Evolutionary conservation across 2,329 filamentous ascomycete genomes (phyloP).

Genomic region (Fusarium anthophilum): DNA sequence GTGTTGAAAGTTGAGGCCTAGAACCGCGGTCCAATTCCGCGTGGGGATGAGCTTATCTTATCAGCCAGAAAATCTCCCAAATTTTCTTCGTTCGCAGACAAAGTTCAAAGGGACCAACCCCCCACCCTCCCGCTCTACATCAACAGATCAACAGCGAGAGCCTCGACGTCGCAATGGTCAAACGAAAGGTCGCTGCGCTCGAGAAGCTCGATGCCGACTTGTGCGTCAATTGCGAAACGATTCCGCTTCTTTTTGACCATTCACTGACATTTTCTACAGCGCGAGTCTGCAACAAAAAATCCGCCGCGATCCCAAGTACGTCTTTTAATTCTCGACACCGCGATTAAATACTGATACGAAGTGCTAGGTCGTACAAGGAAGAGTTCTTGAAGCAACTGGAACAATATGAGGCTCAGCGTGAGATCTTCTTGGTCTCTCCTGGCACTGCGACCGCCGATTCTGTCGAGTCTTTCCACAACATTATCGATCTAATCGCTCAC

Average conservation of each 20-base stretch:
- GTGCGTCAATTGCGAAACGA: constrained; percentile 52
- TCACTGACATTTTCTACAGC: constrained; percentile 55
- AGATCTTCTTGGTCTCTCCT: constrained; percentile 90
- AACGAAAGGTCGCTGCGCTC: constrained; percentile 89
- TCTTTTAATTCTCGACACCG: neutral
- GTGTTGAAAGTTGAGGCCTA: neutral
- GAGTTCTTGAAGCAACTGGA: constrained; percentile 89
- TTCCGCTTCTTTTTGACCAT: neutral
- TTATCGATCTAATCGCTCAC: constrained; percentile 94
- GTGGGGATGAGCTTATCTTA: constrained; percentile 26
- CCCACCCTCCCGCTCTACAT: constrained; percentile 13
- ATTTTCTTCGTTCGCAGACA: constrained; percentile 25
- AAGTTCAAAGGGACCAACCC: constrained; percentile 18
- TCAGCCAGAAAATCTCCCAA: constrained; percentile 32
- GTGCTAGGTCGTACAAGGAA: constrained; percentile 79
- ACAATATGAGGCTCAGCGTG: constrained; percentile 90
- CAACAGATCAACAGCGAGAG: constrained; percentile 6
- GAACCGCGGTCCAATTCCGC: constrained; percentile 30
- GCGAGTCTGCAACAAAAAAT: constrained; percentile 93
- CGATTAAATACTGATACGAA: constrained; percentile 17
- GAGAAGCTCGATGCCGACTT: constrained; percentile 95
- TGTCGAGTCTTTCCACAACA: constrained; percentile 84
- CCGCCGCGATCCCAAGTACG: constrained; percentile 81
- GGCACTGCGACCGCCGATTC: constrained; percentile 80
- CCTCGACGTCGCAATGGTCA: constrained; percentile 67